Base-by-base conservation (phyloP, 1,284 basidiomycete genomes). In the Leccinum fallax region DNA sequence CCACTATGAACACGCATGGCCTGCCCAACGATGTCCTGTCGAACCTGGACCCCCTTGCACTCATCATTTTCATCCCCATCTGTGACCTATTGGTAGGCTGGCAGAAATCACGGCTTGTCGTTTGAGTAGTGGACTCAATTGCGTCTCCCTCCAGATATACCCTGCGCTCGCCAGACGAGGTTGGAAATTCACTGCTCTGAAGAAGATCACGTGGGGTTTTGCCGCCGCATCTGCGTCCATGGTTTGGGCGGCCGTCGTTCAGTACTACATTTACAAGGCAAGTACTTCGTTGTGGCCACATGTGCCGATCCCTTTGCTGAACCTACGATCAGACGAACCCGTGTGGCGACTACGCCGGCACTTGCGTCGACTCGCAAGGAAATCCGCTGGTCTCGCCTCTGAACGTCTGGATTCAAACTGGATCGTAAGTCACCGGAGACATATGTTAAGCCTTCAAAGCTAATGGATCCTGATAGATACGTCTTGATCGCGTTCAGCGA, bases 1-100 rank as follows among this genome's bases (percentile, higher is more conserved):
- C 87, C 2, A 86, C 84, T 1, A 90, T 93, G 89, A 69, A 76
- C 28, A 86, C 87, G 2, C 80, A 92, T 67, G 90, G 91, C 61
- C 68, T 91, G 5, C 93, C 93, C 9, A 95, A 94, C 72, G 92
- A 94, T 70, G 78, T 95, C 49, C 77, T 94, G 63, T 90, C 89
- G 54, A 93, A 93, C 76, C 78, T 94, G 57, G 88, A 94, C 70
- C 92, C 92, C 3, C 78, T 94, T 55, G 84, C 88, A 4, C 80
- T 93, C 62, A 84, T 93, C 69, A 84, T 90, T 69, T 82, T 91
- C 69, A 91, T 92, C 65, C 90, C 90, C 34, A 80, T 91, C 65
- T 86, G 80, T 65, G 90, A 92, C 73, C 63, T 83, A 2, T 49
- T 73, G 52, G 81, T 92, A 65, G 75, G 68, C 49, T n/a, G 7